These are phyloP conservation scores for Madurella mycetomatis DNA, from an alignment of 2,329 filamentous ascomycete species.

Conservation along the genomic window DNA sequence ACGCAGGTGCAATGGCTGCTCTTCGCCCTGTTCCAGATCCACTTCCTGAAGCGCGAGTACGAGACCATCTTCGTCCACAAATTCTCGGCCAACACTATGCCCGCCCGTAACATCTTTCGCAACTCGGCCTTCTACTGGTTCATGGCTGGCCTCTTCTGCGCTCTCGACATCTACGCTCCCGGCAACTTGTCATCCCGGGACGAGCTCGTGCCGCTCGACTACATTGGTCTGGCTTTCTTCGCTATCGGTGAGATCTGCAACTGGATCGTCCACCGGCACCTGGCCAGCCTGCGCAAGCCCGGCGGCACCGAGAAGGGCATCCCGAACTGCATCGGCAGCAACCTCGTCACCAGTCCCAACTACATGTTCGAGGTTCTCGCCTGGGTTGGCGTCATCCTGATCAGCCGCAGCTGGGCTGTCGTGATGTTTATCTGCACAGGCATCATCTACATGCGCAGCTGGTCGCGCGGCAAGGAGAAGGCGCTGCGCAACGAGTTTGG, in stretches of 20 bases:
- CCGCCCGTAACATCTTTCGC: slow-evolving; percentile 82
- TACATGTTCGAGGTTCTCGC: slow-evolving; percentile 90
- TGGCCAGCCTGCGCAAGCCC: slow-evolving; percentile 69
- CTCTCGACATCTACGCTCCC: slow-evolving; percentile 80
- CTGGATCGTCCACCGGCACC: slow-evolving; percentile 70
- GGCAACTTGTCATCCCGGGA: slow-evolving; percentile 60
- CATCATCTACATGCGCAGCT: slow-evolving; percentile 72
- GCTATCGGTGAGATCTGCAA: slow-evolving; percentile 76
- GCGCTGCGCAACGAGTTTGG: slow-evolving; percentile 88
- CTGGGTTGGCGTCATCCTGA: slow-evolving; percentile 77
- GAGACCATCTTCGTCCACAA: slow-evolving; percentile 94
- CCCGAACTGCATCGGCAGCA: slow-evolving; percentile 78
- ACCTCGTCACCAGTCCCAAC: slow-evolving; percentile 88
- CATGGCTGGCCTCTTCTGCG: slow-evolving; percentile 72
- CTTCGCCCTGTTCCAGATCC: slow-evolving; percentile 68
- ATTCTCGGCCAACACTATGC: slow-evolving; percentile 95
- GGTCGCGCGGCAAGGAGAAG: slow-evolving; percentile 89
- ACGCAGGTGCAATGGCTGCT: slow-evolving; percentile 66
- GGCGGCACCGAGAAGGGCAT: slow-evolving; percentile 86
- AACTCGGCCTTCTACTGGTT: slow-evolving; percentile 96
- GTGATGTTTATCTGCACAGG: slow-evolving; percentile 72
- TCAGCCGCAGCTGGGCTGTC: slow-evolving; percentile 75
- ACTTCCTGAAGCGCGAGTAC: slow-evolving; percentile 92
- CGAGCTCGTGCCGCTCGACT: slow-evolving; percentile 50
- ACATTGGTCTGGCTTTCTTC: slow-evolving; percentile 67